phyloP scores from a whole-genome alignment of 2,329 filamentous ascomycete genomes.

The Colletotrichum theobromicola region DNA sequence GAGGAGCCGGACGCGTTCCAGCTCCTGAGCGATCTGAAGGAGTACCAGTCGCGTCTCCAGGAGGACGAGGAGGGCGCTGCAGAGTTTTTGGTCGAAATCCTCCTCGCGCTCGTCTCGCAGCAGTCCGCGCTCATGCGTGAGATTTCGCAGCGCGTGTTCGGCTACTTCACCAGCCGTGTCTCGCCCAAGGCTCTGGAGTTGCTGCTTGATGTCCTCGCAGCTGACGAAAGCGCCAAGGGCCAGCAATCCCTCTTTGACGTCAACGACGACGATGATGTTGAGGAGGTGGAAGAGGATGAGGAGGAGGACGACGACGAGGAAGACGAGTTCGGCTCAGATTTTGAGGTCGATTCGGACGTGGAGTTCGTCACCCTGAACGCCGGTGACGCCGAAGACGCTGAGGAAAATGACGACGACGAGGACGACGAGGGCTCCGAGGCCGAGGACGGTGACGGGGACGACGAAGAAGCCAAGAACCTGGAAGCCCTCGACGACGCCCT shows the following conservation, averaged over 20 bases:
- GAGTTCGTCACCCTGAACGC: slow-evolving; percentile 50
- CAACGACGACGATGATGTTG: slow-evolving; percentile 50
- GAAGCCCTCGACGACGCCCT: slow-evolving; percentile 74
- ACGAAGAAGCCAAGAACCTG: slow-evolving; percentile 49
- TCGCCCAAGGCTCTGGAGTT: slow-evolving; percentile 74
- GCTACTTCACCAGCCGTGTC: slow-evolving; percentile 78
- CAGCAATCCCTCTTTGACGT: slow-evolving; percentile 84
- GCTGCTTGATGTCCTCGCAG: slow-evolving; percentile 71
- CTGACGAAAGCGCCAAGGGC: slow-evolving; percentile 81
- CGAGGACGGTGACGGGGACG: slow-evolving; percentile 43
- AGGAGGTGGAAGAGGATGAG: slow-evolving; percentile 41
- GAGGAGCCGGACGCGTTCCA: slow-evolving; percentile 85
- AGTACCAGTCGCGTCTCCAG: slow-evolving; percentile 73
- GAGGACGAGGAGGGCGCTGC: slow-evolving; percentile 61
- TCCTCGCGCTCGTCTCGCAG: slow-evolving; percentile 88
- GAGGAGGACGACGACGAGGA: slow-evolving; percentile 44
- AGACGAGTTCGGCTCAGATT: slow-evolving; percentile 46
- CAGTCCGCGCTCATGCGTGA: slow-evolving; percentile 85
- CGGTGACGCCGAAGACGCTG: slow-evolving; percentile 46
- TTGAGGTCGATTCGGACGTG: slow-evolving; percentile 55
- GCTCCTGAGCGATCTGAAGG: slow-evolving; percentile 80
- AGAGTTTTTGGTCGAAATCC: slow-evolving; percentile 81
- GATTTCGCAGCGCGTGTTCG: slow-evolving; percentile 87
- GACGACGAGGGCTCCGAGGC: slow-evolving; percentile 49
- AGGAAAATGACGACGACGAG: slow-evolving; percentile 49